phyloP scores from a whole-genome alignment of 2,329 filamentous ascomycete species.

The Diplodia mutila region DNA sequence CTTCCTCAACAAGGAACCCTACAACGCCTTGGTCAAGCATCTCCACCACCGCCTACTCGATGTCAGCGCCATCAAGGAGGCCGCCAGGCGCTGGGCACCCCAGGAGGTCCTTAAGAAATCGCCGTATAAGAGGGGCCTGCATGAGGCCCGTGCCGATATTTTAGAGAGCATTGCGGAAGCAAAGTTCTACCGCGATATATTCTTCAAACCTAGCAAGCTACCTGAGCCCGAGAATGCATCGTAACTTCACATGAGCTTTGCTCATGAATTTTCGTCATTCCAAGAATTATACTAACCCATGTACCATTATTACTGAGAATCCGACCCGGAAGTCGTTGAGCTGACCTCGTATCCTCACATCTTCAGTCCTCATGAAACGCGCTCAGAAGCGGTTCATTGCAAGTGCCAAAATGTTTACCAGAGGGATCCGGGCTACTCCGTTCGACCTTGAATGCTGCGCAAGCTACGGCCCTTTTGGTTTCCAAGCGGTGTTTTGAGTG shows the following conservation, averaged over 20 bases:
- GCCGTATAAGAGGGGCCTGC: slow-evolving; percentile 74
- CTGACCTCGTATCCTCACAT: background rate
- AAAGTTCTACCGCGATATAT: slow-evolving; percentile 72
- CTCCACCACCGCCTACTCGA: slow-evolving; percentile 91
- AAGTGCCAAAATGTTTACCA: no score
- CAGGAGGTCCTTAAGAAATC: slow-evolving; percentile 62
- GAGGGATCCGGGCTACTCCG: no score
- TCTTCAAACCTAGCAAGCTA: slow-evolving; percentile 56
- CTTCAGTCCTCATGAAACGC: background rate
- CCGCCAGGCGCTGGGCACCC: slow-evolving; percentile 77
- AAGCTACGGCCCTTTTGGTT: no score
- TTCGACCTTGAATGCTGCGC: no score
- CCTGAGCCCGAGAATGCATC: background rate
- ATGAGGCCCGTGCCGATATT: slow-evolving; percentile 88
- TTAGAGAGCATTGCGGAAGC: slow-evolving; percentile 94
- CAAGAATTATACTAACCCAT: background rate
- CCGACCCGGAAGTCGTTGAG: no score
- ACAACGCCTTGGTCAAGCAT: slow-evolving; percentile 71
- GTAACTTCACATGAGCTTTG: background rate
- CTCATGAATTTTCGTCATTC: background rate
- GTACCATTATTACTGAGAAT: background rate
- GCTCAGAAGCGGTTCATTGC: no score
- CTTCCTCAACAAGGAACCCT: slow-evolving; percentile 77
- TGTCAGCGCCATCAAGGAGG: slow-evolving; percentile 91
- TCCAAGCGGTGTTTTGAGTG: no score